Percentiles rank a stretch among this genome's conserved stretches.
phyloP scores from a whole-genome alignment of 2,329 filamentous ascomycete genomes.

The Capronia epimyces region DNA sequence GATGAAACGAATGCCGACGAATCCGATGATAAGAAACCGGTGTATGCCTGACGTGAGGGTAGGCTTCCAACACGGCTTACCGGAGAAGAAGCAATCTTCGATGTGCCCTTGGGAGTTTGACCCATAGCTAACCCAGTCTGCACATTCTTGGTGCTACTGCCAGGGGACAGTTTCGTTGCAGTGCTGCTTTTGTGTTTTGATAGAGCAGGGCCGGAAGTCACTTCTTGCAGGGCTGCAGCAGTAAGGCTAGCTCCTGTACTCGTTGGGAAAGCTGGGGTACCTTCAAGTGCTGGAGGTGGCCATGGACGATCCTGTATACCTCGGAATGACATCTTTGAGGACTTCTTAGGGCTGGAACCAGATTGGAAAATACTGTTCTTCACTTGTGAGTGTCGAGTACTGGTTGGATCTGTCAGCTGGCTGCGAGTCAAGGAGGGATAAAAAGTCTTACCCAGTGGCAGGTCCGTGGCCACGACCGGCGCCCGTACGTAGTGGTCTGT shows the following conservation, averaged over 20 bases:
- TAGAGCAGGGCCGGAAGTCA: not conserved
- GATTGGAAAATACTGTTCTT: not conserved
- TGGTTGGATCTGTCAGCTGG: not conserved
- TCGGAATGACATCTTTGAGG: not conserved
- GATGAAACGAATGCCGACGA: not conserved
- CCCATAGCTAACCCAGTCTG: not conserved
- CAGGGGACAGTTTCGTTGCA: not conserved
- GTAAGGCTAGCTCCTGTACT: not conserved
- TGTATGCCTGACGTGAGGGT: not conserved
- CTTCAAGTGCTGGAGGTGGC: slow-evolving; percentile 13
- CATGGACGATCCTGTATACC: slow-evolving; percentile 8
- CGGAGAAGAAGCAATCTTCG: not conserved
- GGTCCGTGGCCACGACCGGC: not conserved
- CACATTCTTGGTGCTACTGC: not conserved
- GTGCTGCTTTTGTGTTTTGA: not conserved
- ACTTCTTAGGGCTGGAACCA: too few relatives aligned
- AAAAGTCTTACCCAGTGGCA: not conserved
- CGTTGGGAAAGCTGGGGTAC: not conserved
- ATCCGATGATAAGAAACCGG: not conserved
- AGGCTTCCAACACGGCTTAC: not conserved
- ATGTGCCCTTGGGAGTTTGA: not conserved
- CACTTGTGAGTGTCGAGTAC: not conserved
- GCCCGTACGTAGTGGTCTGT: not conserved
- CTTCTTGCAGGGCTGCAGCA: not conserved
- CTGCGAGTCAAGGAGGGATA: not conserved